Conservation (phyloP, 495 filamentous ascomycete genomes). For the Endocarpon pusillum region DNA sequence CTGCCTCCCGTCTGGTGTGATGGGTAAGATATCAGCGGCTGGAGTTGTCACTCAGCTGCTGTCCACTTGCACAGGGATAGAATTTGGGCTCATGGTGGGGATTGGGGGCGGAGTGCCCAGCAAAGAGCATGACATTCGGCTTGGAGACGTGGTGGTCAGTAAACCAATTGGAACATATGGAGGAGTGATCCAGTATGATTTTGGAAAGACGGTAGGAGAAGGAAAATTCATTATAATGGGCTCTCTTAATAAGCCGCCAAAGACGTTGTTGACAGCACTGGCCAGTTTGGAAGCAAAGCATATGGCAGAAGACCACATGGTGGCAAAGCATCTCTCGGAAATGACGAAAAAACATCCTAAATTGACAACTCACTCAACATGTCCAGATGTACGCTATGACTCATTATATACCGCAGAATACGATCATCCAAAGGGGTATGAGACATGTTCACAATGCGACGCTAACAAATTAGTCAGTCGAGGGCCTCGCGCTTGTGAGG, state of each 20-base stretch:
- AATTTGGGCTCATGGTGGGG: slow-evolving; percentile 23
- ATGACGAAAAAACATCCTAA: slow-evolving; percentile 11
- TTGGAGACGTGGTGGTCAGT: slow-evolving; percentile 21
- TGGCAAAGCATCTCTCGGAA: slow-evolving; percentile 12
- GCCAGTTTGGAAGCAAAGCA: slow-evolving; percentile 12
- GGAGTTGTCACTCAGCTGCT: slow-evolving; percentile 17
- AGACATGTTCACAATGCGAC: slow-evolving; percentile 13
- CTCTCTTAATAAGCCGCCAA: slow-evolving; percentile 13
- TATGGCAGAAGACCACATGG: slow-evolving; percentile 8
- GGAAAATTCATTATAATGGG: slow-evolving; percentile 13
- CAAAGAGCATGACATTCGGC: slow-evolving; percentile 16
- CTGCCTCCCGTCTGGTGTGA: slow-evolving; percentile 8
- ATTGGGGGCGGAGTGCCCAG: slow-evolving; percentile 24
- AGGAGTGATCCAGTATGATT: slow-evolving; percentile 15
- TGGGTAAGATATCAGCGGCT: slow-evolving; percentile 17
- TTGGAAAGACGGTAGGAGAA: slow-evolving; percentile 5
- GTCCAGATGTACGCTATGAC: slow-evolving; percentile 17
- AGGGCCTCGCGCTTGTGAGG: slow-evolving; percentile 8
- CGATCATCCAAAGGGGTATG: slow-evolving; percentile 7
- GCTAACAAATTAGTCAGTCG: slow-evolving; percentile 6
- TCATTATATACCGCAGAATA: slow-evolving; percentile 11
- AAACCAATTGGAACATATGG: slow-evolving; percentile 7
- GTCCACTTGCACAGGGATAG: slow-evolving; percentile 17
- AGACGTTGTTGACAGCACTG: slow-evolving; percentile 14
- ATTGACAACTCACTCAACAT: slow-evolving; percentile 11